A percentile compares a stretch with the other conserved stretches of the same genome.
Evolutionary conservation across 805 yeast genomes (phyloP).

Genomic region (Metschnikowia baotianmanensis): DNA sequence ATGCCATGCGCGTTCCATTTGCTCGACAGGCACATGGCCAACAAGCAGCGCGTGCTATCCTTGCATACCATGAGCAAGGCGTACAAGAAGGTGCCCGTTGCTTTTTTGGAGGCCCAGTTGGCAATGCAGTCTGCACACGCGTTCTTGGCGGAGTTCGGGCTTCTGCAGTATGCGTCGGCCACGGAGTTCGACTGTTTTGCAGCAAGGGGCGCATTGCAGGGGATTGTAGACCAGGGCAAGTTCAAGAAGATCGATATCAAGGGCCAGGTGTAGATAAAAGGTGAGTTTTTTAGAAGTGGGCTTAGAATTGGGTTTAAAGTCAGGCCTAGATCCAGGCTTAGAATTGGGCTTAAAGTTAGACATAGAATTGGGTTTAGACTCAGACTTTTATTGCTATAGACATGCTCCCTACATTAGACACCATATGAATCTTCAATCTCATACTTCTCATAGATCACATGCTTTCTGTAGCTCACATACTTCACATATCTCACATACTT

Average conservation of each 20-base stretch:
- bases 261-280: constrained; percentile 61
- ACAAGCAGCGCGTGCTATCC: constrained; percentile 18
- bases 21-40: constrained; percentile 16
- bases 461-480: too few species aligned
- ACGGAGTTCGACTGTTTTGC: constrained; percentile 31
- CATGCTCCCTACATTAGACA: too few species aligned
- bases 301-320: background rate
- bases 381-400: too few species aligned
- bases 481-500: too few species aligned
- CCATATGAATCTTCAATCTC: too few species aligned
- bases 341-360: too few species aligned
- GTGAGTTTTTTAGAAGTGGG: background rate
- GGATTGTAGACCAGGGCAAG: constrained; percentile 33
- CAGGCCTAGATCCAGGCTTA: too few species aligned
- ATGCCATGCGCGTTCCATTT: constrained; percentile 16
- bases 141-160: constrained; percentile 27
- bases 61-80: constrained; percentile 19
- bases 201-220: constrained; percentile 35
- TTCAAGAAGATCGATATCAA: constrained; percentile 77
- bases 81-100: constrained; percentile 14
- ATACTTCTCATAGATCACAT: too few species aligned
- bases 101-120: constrained; percentile 9
- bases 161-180: constrained; percentile 28
- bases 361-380: too few species aligned
- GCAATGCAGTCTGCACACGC: constrained; percentile 2